Percentiles rank a stretch among this genome's conserved stretches.
Evolutionary conservation across 164 flowering plant genomes (phyloP).

Genomic region (Houttuynia cordata): DNA sequence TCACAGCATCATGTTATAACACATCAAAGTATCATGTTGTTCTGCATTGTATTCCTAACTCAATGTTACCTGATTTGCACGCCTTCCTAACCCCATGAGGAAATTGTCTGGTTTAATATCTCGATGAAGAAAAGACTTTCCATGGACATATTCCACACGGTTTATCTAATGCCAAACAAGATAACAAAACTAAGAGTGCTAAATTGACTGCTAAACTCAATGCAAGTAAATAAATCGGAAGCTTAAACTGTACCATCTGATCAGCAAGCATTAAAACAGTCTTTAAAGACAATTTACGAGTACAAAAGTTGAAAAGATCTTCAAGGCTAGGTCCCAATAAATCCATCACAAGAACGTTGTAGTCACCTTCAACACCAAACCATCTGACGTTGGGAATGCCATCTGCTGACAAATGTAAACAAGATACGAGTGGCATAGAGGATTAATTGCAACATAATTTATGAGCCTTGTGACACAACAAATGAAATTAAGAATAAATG

Average conservation of each 20-base stretch:
- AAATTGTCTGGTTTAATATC: constrained; percentile 90
- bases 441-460: not conserved
- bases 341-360: constrained; percentile 88
- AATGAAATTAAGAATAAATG: not conserved
- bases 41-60: not conserved
- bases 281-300: constrained; percentile 74
- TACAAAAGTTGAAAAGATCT: constrained; percentile 88
- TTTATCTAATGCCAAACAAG: constrained; percentile 38
- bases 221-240: not conserved
- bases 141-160: constrained; percentile 77
- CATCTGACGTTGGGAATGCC: constrained; percentile 87
- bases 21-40: not conserved
- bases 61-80: constrained; percentile 65
- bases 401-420: constrained; percentile 31
- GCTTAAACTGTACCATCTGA: constrained; percentile 52
- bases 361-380: constrained; percentile 94
- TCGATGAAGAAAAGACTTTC: constrained; percentile 69
- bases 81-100: constrained; percentile 83
- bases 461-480: too few relatives aligned
- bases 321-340: constrained; percentile 90
- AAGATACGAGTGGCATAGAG: not conserved
- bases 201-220: not conserved
- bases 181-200: not conserved
- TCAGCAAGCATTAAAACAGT: constrained; percentile 92
- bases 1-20: constrained; percentile 5